Conservation (phyloP, 1,284 basidiomycete genomes). For the Apiotrichum veenhuisii region DNA sequence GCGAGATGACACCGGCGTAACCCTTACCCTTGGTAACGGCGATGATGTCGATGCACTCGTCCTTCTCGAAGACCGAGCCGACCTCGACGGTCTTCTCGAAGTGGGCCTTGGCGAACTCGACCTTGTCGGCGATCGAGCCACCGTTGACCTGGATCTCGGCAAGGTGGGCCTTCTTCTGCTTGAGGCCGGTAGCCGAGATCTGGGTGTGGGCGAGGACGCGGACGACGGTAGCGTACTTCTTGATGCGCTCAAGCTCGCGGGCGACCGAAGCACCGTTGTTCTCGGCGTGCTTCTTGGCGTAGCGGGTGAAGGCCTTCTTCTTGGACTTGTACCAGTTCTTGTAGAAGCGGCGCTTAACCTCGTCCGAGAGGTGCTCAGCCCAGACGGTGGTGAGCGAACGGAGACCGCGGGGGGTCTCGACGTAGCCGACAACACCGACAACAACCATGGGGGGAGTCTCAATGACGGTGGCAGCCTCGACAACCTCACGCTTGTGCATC, state of each 20-base stretch:
- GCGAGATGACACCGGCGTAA: constrained; percentile 98
- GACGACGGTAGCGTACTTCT: constrained; percentile 99
- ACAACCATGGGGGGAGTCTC: constrained; percentile 98
- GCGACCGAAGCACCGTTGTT: constrained; percentile 86
- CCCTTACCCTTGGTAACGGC: constrained; percentile 99
- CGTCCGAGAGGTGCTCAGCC: constrained; percentile 66
- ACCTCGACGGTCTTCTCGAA: constrained; percentile 98
- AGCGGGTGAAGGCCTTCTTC: constrained; percentile 98
- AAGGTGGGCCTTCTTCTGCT: constrained; percentile 99
- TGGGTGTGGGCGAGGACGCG: constrained; percentile 99
- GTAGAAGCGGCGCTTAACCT: constrained; percentile 99
- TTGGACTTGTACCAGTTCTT: constrained; percentile 99
- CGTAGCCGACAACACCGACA: constrained; percentile 98
- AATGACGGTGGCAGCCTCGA: constrained; percentile 93
- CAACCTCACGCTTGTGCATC: constrained; percentile 99
- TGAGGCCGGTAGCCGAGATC: constrained; percentile 94
- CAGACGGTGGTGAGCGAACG: constrained; percentile 71
- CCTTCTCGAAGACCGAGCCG: constrained; percentile 84
- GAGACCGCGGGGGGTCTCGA: constrained; percentile 98
- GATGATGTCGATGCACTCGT: constrained; percentile 95
- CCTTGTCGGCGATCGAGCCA: constrained; percentile 94
- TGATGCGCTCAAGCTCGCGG: constrained; percentile 98
- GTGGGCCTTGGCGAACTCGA: constrained; percentile 89
- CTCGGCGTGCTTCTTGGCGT: constrained; percentile 99
- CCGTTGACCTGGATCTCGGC: constrained; percentile 99